Evolutionary conservation across 352 stramenopile genomes (phyloP).

Genomic region (Blastocystis sp.): DNA sequence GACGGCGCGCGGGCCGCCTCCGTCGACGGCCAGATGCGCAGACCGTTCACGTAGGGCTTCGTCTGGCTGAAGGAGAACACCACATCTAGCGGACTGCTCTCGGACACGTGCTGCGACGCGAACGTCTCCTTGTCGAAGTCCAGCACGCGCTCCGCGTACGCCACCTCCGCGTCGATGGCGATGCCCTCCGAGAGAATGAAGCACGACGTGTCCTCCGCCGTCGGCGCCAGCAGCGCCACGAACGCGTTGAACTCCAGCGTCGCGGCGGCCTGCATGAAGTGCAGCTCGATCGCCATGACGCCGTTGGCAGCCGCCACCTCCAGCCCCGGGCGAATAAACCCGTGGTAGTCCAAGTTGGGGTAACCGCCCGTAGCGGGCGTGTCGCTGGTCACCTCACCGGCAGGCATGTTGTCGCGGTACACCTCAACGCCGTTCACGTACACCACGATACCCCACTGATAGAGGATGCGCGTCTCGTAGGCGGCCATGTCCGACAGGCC

Average conservation of each 20-base stretch:
- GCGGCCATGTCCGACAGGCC: constrained; percentile 17
- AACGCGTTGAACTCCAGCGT: constrained; percentile 25
- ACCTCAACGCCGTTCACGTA: constrained; percentile 61
- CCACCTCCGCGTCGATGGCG: not conserved
- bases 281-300: constrained; percentile 30
- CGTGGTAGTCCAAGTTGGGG: not conserved
- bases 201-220: not conserved
- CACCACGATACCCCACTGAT: constrained; percentile 1
- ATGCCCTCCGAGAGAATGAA: not conserved
- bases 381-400: not conserved
- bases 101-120: not conserved
- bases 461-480: constrained; percentile 27
- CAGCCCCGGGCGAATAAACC: not conserved
- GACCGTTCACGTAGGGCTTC: constrained; percentile 6
- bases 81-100: not conserved
- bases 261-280: not conserved
- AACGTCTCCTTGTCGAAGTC: not conserved
- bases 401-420: constrained; percentile 40
- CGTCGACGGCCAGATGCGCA: constrained; percentile 17
- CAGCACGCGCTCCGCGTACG: not conserved
- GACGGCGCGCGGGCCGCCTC: not conserved
- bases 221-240: not conserved
- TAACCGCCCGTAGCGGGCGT: constrained; percentile 14
- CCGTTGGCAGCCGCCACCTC: not conserved
- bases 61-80: not conserved